phyloP scores from a whole-genome alignment of 1,284 basidiomycete species.

The Nidula niveotomentosa region DNA sequence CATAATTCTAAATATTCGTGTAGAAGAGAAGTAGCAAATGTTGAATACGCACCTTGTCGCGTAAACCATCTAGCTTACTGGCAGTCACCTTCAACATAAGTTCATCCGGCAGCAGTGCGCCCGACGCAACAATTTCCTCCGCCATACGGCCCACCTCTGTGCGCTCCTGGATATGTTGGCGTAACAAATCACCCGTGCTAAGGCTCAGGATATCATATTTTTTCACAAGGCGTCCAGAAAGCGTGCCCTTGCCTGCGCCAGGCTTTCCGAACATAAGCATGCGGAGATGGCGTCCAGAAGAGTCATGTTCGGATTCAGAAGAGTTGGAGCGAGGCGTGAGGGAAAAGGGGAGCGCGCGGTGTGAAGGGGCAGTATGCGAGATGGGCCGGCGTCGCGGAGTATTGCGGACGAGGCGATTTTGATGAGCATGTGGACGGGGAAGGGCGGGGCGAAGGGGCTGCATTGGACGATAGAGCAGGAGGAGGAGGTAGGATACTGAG shows the following conservation, averaged over 20 bases:
- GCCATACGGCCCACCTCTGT: conserved; percentile 73
- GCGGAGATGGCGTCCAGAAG: conserved; percentile 47
- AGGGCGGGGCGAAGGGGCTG: conserved; percentile 5
- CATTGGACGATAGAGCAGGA: not conserved
- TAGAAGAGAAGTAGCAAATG: not conserved
- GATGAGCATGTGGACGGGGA: too few species aligned
- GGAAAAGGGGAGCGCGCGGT: conserved; percentile 51
- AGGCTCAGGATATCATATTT: conserved; percentile 77
- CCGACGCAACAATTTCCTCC: conserved; percentile 74
- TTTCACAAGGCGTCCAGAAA: conserved; percentile 68
- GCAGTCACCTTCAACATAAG: conserved; percentile 76
- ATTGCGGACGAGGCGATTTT: too few species aligned
- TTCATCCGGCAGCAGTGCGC: conserved; percentile 76
- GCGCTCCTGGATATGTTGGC: conserved; percentile 76
- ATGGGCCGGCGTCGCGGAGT: conserved; percentile 23
- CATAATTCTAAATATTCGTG: not conserved
- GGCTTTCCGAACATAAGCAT: conserved; percentile 87
- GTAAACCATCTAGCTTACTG: conserved; percentile 66
- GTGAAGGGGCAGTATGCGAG: conserved; percentile 36
- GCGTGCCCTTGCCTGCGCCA: conserved; percentile 79
- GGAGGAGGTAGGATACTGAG: too few species aligned
- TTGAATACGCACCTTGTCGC: conserved; percentile 51
- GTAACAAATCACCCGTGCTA: conserved; percentile 80
- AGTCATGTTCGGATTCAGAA: conserved; percentile 22
- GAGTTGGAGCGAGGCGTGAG: conserved; percentile 35